Evolutionary conservation across 108 stramenopile species (phyloP), one percentile per base, ranked within the genome.

Genomic region (Cyclotella choctawhatcheeana): DNA sequence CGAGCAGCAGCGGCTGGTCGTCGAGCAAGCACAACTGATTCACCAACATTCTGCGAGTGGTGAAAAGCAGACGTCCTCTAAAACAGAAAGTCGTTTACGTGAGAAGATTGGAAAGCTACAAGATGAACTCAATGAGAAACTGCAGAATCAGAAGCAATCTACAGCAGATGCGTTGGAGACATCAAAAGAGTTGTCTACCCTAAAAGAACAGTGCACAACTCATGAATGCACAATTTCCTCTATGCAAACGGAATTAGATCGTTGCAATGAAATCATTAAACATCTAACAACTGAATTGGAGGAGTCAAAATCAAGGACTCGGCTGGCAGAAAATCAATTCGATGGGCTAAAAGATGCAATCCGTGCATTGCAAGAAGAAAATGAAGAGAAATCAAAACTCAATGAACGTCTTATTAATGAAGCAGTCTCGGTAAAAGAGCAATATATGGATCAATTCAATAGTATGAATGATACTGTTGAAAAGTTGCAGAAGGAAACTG

Each of bases 301-400:
- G 21, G 87, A 92, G 56, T 79, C 88, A 14, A 78, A 88, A 70
- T 81, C 85, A 7, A 51, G 77, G 27, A 76, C 87, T 17, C 74
- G 87, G 35, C 71, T 95, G 47, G 90, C 93, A 17, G 93, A 91
- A 66, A 81, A 88, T 50, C 93, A 95, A 83, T 89, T 88, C 59
- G 81, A 63, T 54, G 93, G 90, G 18, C 68, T 95, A 16, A 95
- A 95, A 59, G 79, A 89, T 52, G 83, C 87, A 18, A 92, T 95
- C 35, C 87, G 90, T 26, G 35, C 75, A 21, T 56, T 92, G 25
- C 90, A 92, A 58, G 73, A 84, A 14, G 93, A 95, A 78, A 92
- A 89, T 61, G 88, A 91, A 10, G 61, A 63, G 21, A 45, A 86
- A 25, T 82, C 84, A 30, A 89, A 84, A 62, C 79, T 87, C 35